Evolutionary conservation across 208 protist genomes (phyloP).

Genomic region (Trypanosoma melophagium): DNA sequence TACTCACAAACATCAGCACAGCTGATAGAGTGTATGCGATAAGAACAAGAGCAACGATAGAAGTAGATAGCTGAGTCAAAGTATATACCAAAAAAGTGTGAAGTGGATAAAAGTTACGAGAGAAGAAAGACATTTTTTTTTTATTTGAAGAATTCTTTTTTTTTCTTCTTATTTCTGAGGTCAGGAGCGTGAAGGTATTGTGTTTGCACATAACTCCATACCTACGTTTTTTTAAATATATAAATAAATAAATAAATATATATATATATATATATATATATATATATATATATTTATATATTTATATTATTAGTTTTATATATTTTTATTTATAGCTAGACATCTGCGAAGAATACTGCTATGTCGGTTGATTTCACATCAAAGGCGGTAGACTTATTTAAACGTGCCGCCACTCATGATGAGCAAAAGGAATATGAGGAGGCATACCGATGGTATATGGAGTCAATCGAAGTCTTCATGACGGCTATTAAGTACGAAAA

Average conservation of each 20-base stretch:
- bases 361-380: constrained; percentile 93
- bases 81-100: not conserved
- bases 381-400: constrained; percentile 93
- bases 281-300: constrained; percentile 26
- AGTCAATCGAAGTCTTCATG: constrained; percentile 94
- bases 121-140: not conserved
- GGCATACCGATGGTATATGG: constrained; percentile 92
- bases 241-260: too few relatives aligned
- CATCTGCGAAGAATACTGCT: not conserved
- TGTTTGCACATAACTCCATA: too few relatives aligned
- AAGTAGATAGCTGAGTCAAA: not conserved
- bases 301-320: too few relatives aligned
- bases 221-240: too few relatives aligned
- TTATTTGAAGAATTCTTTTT: not conserved
- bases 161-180: not conserved
- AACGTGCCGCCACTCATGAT: constrained; percentile 90
- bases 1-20: not conserved
- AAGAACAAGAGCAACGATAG: not conserved
- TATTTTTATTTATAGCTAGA: too few relatives aligned
- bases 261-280: too few relatives aligned
- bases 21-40: not conserved
- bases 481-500: constrained; percentile 95
- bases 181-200: not conserved
- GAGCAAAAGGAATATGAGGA: constrained; percentile 92
- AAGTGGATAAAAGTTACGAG: not conserved